Evolutionary conservation across 2,329 filamentous ascomycete species (phyloP).

Genomic region (Trichoderma semiorbis): DNA sequence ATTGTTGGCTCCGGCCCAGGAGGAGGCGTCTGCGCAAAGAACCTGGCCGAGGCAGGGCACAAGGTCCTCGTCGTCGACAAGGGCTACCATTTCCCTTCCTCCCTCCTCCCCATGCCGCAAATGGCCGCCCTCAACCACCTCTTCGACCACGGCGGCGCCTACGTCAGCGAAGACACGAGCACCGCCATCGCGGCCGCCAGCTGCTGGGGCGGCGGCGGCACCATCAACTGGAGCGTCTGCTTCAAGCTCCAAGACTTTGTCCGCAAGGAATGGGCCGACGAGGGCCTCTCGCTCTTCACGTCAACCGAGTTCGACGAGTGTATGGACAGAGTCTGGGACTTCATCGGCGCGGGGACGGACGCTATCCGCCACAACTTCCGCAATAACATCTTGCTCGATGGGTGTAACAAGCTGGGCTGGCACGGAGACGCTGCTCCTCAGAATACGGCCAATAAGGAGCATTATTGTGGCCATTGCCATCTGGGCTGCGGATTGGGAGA

Average conservation of each 20-base stretch:
- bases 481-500: slow-evolving; percentile 61
- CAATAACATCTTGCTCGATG: slow-evolving; percentile 71
- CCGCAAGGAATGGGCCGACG: slow-evolving; percentile 73
- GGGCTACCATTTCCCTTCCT: slow-evolving; percentile 69
- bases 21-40: slow-evolving; percentile 76
- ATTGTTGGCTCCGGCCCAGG: slow-evolving; percentile 87
- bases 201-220: slow-evolving; percentile 82
- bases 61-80: slow-evolving; percentile 80
- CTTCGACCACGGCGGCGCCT: slow-evolving; percentile 64
- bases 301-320: slow-evolving; percentile 71
- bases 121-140: slow-evolving; percentile 58
- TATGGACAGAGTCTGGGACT: slow-evolving; percentile 72
- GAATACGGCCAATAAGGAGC: slow-evolving; percentile 70
- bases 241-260: slow-evolving; percentile 70
- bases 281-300: slow-evolving; percentile 69
- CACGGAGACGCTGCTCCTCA: slow-evolving; percentile 67
- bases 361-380: slow-evolving; percentile 68
- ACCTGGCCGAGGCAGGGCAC: slow-evolving; percentile 71
- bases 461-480: slow-evolving; percentile 68
- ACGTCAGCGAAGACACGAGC: slow-evolving; percentile 53
- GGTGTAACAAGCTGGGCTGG: slow-evolving; percentile 70
- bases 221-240: slow-evolving; percentile 76
- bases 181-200: slow-evolving; percentile 64
- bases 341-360: slow-evolving; percentile 70
- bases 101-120: slow-evolving; percentile 71